These are phyloP conservation scores for Penicillium daleae DNA, from an alignment of 495 filamentous ascomycete genomes.

Conservation along the genomic window DNA sequence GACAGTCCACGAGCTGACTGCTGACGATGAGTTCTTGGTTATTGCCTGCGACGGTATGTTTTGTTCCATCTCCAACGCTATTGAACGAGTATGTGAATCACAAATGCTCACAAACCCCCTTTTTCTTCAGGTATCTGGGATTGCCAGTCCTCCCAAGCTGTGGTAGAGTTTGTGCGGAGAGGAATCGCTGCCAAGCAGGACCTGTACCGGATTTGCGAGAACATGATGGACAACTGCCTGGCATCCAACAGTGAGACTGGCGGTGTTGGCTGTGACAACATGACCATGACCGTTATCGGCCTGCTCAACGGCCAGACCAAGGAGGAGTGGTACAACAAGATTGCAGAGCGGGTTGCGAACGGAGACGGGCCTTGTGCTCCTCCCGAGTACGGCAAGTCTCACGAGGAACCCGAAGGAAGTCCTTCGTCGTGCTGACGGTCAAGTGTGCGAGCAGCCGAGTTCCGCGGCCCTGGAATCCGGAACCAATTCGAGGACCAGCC, in stretches of 20 bases:
- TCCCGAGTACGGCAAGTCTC: conserved; percentile 96
- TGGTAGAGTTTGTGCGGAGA: conserved; percentile 93
- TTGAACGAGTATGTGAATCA: not conserved
- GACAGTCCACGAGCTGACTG: conserved; percentile 80
- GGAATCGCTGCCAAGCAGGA: conserved; percentile 96
- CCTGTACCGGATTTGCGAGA: conserved; percentile 91
- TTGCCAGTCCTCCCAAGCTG: conserved; percentile 96
- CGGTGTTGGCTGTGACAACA: conserved; percentile 98
- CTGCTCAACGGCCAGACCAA: conserved; percentile 88
- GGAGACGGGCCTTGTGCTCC: conserved; percentile 98
- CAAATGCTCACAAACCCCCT: conserved; percentile 7
- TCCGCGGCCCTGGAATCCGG: conserved; percentile 81
- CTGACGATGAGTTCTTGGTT: conserved; percentile 96
- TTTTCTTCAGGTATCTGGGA: conserved; percentile 87
- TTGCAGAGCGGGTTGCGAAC: conserved; percentile 90
- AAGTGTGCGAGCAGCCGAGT: conserved; percentile 74
- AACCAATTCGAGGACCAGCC: conserved; percentile 91
- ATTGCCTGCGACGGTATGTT: conserved; percentile 92
- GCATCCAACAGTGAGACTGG: conserved; percentile 97
- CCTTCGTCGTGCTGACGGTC: conserved; percentile 54
- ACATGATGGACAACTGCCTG: conserved; percentile 99
- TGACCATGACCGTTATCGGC: conserved; percentile 94
- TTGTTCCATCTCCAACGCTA: not conserved
- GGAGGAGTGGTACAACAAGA: conserved; percentile 96
- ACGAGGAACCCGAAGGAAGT: conserved; percentile 48